phyloP scores from a whole-genome alignment of 805 yeast species.

The Spathaspora girioi region DNA sequence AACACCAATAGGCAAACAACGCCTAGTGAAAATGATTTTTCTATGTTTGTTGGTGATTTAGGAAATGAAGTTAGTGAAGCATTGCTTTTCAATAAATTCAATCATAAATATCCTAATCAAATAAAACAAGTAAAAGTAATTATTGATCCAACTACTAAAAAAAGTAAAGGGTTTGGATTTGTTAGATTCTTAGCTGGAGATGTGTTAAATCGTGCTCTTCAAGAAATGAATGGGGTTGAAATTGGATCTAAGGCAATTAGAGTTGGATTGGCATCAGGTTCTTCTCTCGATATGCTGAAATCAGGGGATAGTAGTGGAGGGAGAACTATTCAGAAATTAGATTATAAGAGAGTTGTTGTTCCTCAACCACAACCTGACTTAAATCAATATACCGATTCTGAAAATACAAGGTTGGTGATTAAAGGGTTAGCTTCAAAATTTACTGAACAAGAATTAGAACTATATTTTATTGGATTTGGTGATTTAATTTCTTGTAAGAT shows the following conservation, averaged over 20 bases:
- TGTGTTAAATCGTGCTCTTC: slow-evolving; percentile 68
- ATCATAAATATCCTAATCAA: slow-evolving; percentile 60
- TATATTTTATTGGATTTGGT: slow-evolving; percentile 66
- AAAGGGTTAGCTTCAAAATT: slow-evolving; percentile 61
- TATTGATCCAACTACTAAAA: slow-evolving; percentile 65
- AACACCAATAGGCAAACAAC: neutral
- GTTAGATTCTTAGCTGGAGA: slow-evolving; percentile 66
- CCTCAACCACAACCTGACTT: slow-evolving; percentile 51
- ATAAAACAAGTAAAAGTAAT: slow-evolving; percentile 75
- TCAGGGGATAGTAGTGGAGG: neutral
- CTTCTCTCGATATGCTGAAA: slow-evolving; percentile 11
- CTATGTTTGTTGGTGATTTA: slow-evolving; percentile 85
- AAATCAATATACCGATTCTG: slow-evolving; percentile 71
- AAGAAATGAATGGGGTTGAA: slow-evolving; percentile 78
- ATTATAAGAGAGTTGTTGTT: slow-evolving; percentile 15
- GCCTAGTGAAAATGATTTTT: slow-evolving; percentile 20
- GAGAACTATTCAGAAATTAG: slow-evolving; percentile 12
- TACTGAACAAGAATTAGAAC: slow-evolving; percentile 58
- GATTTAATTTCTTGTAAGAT: slow-evolving; percentile 25
- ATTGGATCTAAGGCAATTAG: slow-evolving; percentile 74
- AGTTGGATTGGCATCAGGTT: slow-evolving; percentile 47
- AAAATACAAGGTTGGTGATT: slow-evolving; percentile 72
- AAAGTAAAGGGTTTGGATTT: slow-evolving; percentile 85
- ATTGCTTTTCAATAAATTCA: slow-evolving; percentile 61
- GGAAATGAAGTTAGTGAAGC: slow-evolving; percentile 70